phyloP scores from a whole-genome alignment of 306 rosid species.

The Gynostemma pentaphyllum region DNA sequence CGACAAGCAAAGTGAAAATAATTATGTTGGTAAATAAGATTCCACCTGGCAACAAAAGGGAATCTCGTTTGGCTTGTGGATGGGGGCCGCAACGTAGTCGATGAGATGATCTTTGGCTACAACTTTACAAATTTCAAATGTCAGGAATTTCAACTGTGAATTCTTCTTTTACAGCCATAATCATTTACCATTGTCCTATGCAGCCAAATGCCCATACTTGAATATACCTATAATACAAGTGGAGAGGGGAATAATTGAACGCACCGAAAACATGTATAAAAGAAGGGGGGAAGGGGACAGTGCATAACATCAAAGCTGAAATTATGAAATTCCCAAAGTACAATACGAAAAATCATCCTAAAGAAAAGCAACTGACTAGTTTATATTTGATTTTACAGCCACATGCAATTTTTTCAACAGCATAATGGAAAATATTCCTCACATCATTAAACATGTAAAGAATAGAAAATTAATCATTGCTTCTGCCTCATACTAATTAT shows the following conservation, averaged over 20 bases:
- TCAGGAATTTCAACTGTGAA: slow-evolving; percentile 13
- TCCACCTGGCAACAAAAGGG: slow-evolving; percentile 27
- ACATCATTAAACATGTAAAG: slow-evolving; percentile 13
- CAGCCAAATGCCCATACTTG: slow-evolving; percentile 6
- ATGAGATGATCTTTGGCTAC: slow-evolving; percentile 13
- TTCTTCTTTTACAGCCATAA: slow-evolving; percentile 13
- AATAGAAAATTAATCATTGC: slow-evolving; percentile 8
- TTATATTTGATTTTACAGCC: neutral
- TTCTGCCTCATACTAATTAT: neutral
- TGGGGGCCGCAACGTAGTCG: slow-evolving; percentile 19
- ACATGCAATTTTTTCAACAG: slow-evolving; percentile 4
- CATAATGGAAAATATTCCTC: slow-evolving; percentile 3
- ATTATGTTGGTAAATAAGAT: slow-evolving; percentile 18
- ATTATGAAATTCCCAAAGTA: neutral
- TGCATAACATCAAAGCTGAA: neutral
- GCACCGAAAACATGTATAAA: neutral
- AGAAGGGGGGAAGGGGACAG: neutral
- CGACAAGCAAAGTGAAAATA: slow-evolving; percentile 17
- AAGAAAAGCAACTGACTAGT: neutral
- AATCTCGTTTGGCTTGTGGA: slow-evolving; percentile 19
- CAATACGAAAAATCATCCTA: neutral
- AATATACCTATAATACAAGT: neutral
- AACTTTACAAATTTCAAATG: slow-evolving; percentile 19
- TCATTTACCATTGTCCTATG: slow-evolving; percentile 5
- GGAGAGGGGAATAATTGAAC: slow-evolving; percentile 1